Evolutionary conservation across 169 alveolate genomes (phyloP), one percentile per base, ranked within the genome.

Genomic region (Plasmodium blacklocki): DNA sequence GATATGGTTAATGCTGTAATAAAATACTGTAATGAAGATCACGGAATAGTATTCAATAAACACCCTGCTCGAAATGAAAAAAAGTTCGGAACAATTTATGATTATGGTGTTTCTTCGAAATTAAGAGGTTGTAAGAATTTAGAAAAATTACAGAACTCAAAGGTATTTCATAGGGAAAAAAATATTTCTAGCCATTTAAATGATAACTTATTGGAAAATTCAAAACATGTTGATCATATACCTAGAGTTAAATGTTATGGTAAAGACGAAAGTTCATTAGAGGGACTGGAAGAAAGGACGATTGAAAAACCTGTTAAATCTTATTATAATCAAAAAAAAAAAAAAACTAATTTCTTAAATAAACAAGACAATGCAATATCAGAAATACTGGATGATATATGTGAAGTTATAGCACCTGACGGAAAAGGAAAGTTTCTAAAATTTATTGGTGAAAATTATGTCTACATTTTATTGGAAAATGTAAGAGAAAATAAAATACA

Each of bases 391-490:
- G 70, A 86, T 86, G 71, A 62, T 64, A 62, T 72, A 59, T 71
- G 75, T 72, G 87, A 86, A 52, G 49, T 86, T 43, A 66, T 86
- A 62, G 92, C 88, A 2, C 92, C 92, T 3, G 92, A 86, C 23
- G 92, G 92, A 14, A 86, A 29, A 67, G 92, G 88, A 15, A 86
- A 64, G 18, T 72, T 86, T 70, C 43, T 72, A 86, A 86, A 86
- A 71, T 83, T 83, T 71, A 86, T 86, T 50, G 88, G 92, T 12
- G 92, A 73, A 26, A 73, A 86, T 86, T 86, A 72, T 39, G 92
- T 70, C 47, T 86, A 86, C 66, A 75, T 86, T 56, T 45, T 86
- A 63, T 64, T 86, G 66, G 92, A 86, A 72, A 67, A 86, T 73
- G 89, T 78, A 39, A 66, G 50, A 23, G 63, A 74, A 43, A 19